Percentiles rank a stretch among this genome's conserved stretches.
Evolutionary conservation across 73 alveolate genomes (phyloP).

Genomic region (Paramecium biaurelia): DNA sequence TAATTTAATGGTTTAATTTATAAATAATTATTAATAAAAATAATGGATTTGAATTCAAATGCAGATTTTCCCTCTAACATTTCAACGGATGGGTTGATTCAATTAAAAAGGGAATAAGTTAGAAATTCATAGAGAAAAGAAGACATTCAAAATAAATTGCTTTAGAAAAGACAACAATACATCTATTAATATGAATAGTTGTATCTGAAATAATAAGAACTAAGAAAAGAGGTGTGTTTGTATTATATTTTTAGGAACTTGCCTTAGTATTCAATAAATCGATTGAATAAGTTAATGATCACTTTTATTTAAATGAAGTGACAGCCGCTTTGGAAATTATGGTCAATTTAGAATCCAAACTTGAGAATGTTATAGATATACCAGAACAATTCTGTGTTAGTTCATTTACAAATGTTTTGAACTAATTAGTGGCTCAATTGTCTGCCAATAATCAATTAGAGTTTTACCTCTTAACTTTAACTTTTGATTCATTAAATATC

Average conservation of each 20-base stretch:
- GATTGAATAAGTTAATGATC: neutral
- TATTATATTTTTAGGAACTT: neutral
- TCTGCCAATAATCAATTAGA: neutral
- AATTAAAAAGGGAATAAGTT: neutral
- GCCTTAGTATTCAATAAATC: neutral
- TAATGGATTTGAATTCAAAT: neutral
- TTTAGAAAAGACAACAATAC: neutral
- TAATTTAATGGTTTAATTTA: neutral
- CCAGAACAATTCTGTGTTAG: neutral
- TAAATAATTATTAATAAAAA: neutral
- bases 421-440: neutral
- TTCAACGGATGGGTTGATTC: neutral
- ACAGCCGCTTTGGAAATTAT: neutral
- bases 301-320: neutral
- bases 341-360: neutral
- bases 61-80: neutral
- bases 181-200: neutral
- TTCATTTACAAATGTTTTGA: neutral
- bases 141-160: neutral
- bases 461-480: neutral
- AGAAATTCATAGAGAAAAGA: neutral
- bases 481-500: neutral
- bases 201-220: neutral
- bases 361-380: neutral
- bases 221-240: neutral